Evolutionary conservation across 2,329 filamentous ascomycete genomes (phyloP), one percentile per base, ranked within the genome.

Genomic region (Aspergillus luchuensis): DNA sequence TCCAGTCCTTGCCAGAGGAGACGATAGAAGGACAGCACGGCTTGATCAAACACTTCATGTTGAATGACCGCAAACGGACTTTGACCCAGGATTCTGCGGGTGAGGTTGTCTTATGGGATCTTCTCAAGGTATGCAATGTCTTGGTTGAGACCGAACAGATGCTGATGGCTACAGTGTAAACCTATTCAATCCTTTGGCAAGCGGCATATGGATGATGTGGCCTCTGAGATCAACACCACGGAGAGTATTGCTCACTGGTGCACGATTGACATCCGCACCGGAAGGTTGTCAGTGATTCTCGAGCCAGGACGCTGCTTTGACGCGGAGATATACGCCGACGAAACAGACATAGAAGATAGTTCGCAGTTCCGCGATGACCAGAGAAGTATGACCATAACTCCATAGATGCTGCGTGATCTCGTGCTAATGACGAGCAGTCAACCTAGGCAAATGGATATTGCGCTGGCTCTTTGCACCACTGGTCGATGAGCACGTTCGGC

Each of bases 281-380:
- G 95, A 38, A 92, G 91, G 63, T 81, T 99, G 58, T 94, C 92
- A 2, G 94, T 97, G 3, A 89, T 96, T 17, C 78, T 99, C 17
- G 95, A 99, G 72, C 91, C 93, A 43, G 96, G 95, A 71, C 96
- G 96, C 68, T 97, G 93, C 74, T 99, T 99, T 69, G 95, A 99
- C 76, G 95, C 93, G 15, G 95, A 99, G 72, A 90, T 97, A 76
- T 99, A 99, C 74, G 94, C 92, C 1, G 95, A 99, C 73, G 93
- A 98, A 76, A 80, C 96, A 38, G 82, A 88, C 43, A 68, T 94
- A 57, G 85, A 90, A 10, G 89, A 92, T 63, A 81, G 86, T n/a
- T 81, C 90, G 17, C 89, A 93, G 11, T 97, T 97, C 71, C 84
- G 90, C 59, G 94, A 98, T 69, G 95, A 99, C 69, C 94, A 98